Conservation (phyloP, 768 basidiomycete genomes). For the Mycena venus region DNA sequence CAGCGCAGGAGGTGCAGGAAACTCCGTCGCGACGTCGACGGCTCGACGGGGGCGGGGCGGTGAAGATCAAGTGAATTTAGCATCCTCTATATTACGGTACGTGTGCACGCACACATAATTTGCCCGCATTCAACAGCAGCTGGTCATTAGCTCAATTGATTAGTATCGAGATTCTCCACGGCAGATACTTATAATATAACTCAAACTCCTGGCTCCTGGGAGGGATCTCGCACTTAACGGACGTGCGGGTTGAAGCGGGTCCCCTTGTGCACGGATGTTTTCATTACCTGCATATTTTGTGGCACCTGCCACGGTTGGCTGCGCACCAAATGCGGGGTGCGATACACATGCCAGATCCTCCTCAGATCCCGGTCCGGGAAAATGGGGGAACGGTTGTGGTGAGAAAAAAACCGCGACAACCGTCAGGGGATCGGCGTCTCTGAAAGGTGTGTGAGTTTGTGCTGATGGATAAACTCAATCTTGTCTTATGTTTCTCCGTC, state of each 20-base stretch:
- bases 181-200: background rate
- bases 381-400: conserved; percentile 16
- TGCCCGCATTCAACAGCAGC: background rate
- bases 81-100: background rate
- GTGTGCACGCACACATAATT: conserved; percentile 20
- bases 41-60: conserved; percentile 66
- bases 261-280: background rate
- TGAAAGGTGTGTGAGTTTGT: background rate
- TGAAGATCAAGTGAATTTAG: conserved; percentile 63
- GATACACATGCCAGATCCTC: conserved; percentile 19
- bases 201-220: background rate
- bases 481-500: background rate
- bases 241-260: conserved; percentile 21
- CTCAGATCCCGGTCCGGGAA: conserved; percentile 10
- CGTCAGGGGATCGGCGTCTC: conserved; percentile 28
- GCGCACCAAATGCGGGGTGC: conserved; percentile 21
- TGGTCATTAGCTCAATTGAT: conserved; percentile 1
- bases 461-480: conserved; percentile 11
- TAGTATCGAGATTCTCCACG: background rate
- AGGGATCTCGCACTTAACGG: conserved; percentile 18
- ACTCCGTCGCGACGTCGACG: conserved; percentile 66
- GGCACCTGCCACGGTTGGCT: conserved; percentile 7
- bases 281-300: background rate
- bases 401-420: background rate
- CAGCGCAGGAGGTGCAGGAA: conserved; percentile 57